Percentiles rank a stretch among this genome's conserved stretches.
Evolutionary conservation across 2,329 filamentous ascomycete genomes (phyloP).

Genomic region (Fusarium torulosum): DNA sequence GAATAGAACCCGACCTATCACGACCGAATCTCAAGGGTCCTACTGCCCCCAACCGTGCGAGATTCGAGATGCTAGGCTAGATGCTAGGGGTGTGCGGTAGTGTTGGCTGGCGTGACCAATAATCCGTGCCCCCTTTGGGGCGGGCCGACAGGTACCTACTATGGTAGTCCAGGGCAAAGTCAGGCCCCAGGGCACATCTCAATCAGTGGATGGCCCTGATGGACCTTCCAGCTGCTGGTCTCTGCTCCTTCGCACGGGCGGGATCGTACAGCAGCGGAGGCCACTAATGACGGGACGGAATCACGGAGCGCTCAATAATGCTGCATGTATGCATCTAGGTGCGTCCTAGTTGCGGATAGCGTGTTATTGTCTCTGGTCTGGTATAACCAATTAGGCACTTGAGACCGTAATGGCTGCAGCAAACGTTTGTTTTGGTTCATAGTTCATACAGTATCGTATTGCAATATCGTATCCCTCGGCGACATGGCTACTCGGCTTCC

Average conservation of each 20-base stretch:
- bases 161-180: conserved; percentile 6
- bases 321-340: background rate
- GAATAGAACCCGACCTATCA: conserved; percentile 29
- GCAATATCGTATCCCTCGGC: background rate
- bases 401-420: conserved; percentile 18
- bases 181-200: background rate
- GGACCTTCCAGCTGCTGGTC: background rate
- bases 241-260: conserved; percentile 35
- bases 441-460: background rate
- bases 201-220: conserved; percentile 1
- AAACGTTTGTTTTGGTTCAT: conserved; percentile 9
- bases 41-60: conserved; percentile 38
- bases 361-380: conserved; percentile 4
- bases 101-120: conserved; percentile 26
- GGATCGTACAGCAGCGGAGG: conserved; percentile 34
- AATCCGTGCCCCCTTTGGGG: conserved; percentile 30
- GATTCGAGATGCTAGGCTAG: background rate
- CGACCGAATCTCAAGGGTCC: conserved; percentile 1
- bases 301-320: conserved; percentile 31
- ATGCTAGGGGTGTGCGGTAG: conserved; percentile 15
- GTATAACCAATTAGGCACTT: conserved; percentile 7
- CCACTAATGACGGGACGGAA: conserved; percentile 41
- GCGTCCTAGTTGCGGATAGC: background rate
- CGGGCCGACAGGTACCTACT: conserved; percentile 9
- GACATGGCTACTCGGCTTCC: conserved; percentile 15